These are phyloP conservation scores for Protomyces macrosporus DNA, from an alignment of 1,139 yeast genomes.

Conservation along the genomic window DNA sequence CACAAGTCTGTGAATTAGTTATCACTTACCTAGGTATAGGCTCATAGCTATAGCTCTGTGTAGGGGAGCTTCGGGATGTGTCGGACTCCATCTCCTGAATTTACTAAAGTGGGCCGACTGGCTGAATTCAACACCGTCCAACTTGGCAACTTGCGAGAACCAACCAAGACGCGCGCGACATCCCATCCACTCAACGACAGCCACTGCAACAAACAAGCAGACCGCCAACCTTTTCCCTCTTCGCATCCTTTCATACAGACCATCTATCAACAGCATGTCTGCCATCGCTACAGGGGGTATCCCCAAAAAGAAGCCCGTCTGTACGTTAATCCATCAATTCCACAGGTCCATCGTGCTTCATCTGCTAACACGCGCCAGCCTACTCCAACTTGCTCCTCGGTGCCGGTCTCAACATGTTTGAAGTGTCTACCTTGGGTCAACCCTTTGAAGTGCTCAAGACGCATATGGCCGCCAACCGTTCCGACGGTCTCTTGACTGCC, in stretches of 20 bases:
- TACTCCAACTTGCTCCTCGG: constrained; percentile 71
- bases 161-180: too few species aligned
- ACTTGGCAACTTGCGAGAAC: too few species aligned
- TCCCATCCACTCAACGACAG: too few species aligned
- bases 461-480: constrained; percentile 95
- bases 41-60: too few species aligned
- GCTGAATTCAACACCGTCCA: neutral
- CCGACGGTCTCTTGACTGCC: constrained; percentile 61
- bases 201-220: neutral
- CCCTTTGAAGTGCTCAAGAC: constrained; percentile 91
- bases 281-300: constrained; percentile 21
- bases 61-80: too few species aligned
- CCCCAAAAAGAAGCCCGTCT: constrained; percentile 25
- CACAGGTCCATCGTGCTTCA: neutral
- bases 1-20: too few species aligned
- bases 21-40: too few species aligned
- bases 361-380: neutral
- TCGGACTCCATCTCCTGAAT: too few species aligned
- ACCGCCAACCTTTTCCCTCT: neutral
- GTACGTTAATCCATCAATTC: neutral
- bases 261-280: neutral
- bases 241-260: neutral
- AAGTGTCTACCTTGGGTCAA: constrained; percentile 91
- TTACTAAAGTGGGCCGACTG: neutral
- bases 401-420: constrained; percentile 87